phyloP scores from a whole-genome alignment of 495 filamentous ascomycete species.

The Filosporella fistucella region DNA sequence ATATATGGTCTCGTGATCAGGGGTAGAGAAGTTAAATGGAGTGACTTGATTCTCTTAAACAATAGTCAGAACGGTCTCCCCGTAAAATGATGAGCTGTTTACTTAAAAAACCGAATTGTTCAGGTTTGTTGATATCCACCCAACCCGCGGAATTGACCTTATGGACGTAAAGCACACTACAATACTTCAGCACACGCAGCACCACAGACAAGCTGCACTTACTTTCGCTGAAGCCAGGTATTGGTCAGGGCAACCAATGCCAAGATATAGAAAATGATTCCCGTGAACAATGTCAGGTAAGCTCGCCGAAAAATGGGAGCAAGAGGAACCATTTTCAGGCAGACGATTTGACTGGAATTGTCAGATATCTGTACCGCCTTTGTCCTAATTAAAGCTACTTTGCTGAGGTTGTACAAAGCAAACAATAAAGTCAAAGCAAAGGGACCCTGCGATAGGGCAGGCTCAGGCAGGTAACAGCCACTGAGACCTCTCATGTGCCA shows the following conservation, averaged over 20 bases:
- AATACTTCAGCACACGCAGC: background rate
- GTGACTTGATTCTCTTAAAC: conserved; percentile 59
- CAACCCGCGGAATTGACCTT: conserved; percentile 64
- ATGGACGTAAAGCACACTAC: conserved; percentile 73
- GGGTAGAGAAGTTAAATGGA: conserved; percentile 56
- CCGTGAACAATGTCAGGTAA: conserved; percentile 34
- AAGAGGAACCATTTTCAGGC: conserved; percentile 13
- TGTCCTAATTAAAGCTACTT: too few relatives aligned
- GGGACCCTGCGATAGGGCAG: too few relatives aligned
- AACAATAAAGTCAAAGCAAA: too few relatives aligned
- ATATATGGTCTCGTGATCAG: conserved; percentile 54
- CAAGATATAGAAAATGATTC: conserved; percentile 28
- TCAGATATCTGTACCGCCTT: background rate
- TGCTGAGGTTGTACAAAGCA: too few relatives aligned
- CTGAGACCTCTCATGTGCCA: too few relatives aligned
- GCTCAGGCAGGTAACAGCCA: too few relatives aligned
- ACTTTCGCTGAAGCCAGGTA: conserved; percentile 57
- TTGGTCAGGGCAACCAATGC: conserved; percentile 43
- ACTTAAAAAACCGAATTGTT: conserved; percentile 82
- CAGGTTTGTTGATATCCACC: conserved; percentile 65
- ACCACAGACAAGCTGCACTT: conserved; percentile 22
- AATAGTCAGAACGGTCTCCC: background rate
- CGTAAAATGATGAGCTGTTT: conserved; percentile 20
- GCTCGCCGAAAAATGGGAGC: conserved; percentile 20
- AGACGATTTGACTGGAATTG: background rate